These are phyloP conservation scores for Alternaria postmessia DNA, from an alignment of 2,329 filamentous ascomycete species.

Conservation along the genomic window DNA sequence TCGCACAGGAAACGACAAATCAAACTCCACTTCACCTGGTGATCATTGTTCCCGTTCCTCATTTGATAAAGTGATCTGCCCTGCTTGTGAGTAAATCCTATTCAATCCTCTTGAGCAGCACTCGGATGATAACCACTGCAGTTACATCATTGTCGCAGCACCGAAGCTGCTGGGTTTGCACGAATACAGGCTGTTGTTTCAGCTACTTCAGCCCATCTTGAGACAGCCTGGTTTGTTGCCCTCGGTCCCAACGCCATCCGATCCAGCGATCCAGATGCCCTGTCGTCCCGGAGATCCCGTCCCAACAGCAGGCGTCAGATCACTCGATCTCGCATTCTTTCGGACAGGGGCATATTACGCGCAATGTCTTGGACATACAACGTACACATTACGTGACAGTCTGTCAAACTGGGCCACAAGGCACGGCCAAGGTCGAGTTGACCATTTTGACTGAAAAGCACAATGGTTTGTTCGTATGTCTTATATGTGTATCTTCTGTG, in stretches of 20 bases:
- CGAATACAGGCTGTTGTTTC: neutral
- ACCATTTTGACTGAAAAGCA: neutral
- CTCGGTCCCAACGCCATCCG: neutral
- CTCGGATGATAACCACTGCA: neutral
- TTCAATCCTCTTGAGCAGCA: neutral
- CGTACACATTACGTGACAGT: neutral
- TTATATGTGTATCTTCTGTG: neutral
- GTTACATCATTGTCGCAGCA: neutral
- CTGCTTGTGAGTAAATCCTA: slow-evolving; percentile 1
- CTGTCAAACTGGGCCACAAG: neutral
- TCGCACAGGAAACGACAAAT: slow-evolving; percentile 24
- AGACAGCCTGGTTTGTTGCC: neutral
- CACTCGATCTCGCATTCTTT: neutral
- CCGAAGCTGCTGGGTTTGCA: neutral
- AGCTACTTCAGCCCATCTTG: neutral
- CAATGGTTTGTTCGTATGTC: neutral
- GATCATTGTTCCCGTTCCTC: neutral
- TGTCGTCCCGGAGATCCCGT: neutral
- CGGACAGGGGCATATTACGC: neutral
- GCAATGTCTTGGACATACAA: neutral
- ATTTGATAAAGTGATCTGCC: neutral
- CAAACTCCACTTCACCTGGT: neutral
- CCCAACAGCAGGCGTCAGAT: neutral
- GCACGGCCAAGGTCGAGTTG: neutral
- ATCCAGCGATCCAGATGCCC: neutral